These are phyloP conservation scores for Aureobasidium sp. DNA, from an alignment of 2,329 filamentous ascomycete species.

Conservation along the genomic window DNA sequence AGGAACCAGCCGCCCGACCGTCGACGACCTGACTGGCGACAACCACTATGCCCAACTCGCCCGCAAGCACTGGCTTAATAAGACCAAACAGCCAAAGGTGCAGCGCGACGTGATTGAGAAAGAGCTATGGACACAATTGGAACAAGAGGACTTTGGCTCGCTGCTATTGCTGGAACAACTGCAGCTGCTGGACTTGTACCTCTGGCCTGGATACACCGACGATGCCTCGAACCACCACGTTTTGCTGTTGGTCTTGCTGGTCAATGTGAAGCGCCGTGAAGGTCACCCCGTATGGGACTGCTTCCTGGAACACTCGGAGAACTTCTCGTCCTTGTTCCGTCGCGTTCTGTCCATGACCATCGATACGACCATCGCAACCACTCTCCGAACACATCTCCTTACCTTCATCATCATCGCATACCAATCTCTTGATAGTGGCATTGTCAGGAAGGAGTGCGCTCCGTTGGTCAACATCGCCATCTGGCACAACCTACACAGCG, in stretches of 20 bases:
- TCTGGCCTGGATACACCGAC: slow-evolving; percentile 89
- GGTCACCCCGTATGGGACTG: slow-evolving; percentile 77
- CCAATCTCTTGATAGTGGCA: slow-evolving; percentile 79
- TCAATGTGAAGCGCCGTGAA: slow-evolving; percentile 82
- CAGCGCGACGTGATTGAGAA: slow-evolving; percentile 75
- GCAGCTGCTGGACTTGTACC: slow-evolving; percentile 83
- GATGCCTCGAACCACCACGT: slow-evolving; percentile 89
- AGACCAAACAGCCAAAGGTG: slow-evolving; percentile 55
- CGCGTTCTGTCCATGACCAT: slow-evolving; percentile 81
- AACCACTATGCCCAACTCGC: slow-evolving; percentile 61
- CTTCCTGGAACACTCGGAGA: slow-evolving; percentile 66
- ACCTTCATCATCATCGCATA: slow-evolving; percentile 87
- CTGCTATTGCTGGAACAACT: slow-evolving; percentile 80
- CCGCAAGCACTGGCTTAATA: slow-evolving; percentile 73
- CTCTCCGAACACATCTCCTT: slow-evolving; percentile 66
- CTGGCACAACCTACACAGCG: slow-evolving; percentile 86
- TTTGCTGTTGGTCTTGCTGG: slow-evolving; percentile 73
- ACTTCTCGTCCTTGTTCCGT: slow-evolving; percentile 84
- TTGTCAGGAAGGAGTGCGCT: slow-evolving; percentile 93
- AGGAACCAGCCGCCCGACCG: slow-evolving; percentile 47
- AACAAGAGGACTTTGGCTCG: slow-evolving; percentile 69
- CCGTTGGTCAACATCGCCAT: slow-evolving; percentile 89
- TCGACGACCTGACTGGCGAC: slow-evolving; percentile 63
- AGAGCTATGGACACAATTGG: slow-evolving; percentile 81
- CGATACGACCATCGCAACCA: slow-evolving; percentile 34